Evolutionary conservation across 352 stramenopile species (phyloP), one percentile per base, ranked within the genome.

Genomic region (Globisporangium alternatum): DNA sequence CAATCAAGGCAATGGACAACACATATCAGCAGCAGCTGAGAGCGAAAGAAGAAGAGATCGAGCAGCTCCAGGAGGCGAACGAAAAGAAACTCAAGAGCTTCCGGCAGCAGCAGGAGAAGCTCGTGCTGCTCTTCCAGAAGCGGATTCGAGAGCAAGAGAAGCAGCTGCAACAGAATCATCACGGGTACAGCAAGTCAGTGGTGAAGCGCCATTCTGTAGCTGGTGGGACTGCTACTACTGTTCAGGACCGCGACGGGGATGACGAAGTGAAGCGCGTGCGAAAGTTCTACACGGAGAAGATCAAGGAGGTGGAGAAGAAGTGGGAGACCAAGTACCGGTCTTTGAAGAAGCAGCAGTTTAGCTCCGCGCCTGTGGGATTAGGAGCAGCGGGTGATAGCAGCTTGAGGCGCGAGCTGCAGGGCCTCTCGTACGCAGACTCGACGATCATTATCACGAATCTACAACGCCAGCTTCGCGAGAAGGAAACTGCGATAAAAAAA

Each of bases 101-200:
- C 68, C 81, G 85, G 0, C 87, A 94, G 49, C 87, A 93, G 56
- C 85, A 94, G 58, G 83, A 96, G 43, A 87, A 82, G 30, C 59
- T 96, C 3, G 62, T 95, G 10, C 58, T 84, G 47, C 81, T 94
- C 22, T 90, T 88, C 49, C 76, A 88, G 51, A 81, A 80, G 8
- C 87, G 78, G 41, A 77, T 89, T 12, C 71, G 71, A 15, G 78
- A 88, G 8, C 74, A 80, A 44, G 82, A 82, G 15, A 65, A 86
- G 12, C 74, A 80, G 43, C 63, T 81, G 5, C 37, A 65, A 28
- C 21, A 65, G 25, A 19, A 49, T 7, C 13, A 37, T 8, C 31
- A 56, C 47, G 10, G 35, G 8, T 22, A 39, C 8, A 51, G 30
- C 5, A 64, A 56, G 19, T 44, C 55, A n/a, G 51, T 57, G 0